Evolutionary conservation across 2,329 filamentous ascomycete species (phyloP).

Genomic region (Beauveria sp.): DNA sequence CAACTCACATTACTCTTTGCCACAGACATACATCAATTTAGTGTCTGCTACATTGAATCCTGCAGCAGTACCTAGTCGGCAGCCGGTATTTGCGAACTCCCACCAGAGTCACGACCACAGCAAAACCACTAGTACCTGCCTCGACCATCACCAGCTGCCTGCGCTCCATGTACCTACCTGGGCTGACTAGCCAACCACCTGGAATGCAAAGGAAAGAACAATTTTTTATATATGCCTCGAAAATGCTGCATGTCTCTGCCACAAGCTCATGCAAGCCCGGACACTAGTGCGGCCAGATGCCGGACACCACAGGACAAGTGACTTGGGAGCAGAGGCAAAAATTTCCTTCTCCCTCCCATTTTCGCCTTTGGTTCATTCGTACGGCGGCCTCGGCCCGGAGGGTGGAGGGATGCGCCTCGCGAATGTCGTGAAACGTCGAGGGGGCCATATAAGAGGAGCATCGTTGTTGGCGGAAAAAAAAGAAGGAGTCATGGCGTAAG

Average conservation of each 20-base stretch:
- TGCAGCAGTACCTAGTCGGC: no score
- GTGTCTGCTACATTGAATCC: neutral
- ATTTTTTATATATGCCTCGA: neutral
- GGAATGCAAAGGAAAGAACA: neutral
- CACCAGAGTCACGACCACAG: no score
- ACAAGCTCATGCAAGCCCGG: conserved; percentile 4
- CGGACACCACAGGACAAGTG: neutral
- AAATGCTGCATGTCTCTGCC: conserved; percentile 6
- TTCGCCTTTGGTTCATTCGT: neutral
- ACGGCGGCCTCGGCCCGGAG: neutral
- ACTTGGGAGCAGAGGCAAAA: no score
- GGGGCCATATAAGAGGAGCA: neutral
- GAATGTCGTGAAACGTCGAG: conserved; percentile 1
- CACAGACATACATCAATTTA: neutral
- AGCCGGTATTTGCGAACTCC: no score
- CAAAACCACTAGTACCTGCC: neutral
- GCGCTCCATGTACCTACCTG: neutral
- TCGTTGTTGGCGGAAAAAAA: neutral
- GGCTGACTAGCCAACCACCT: neutral
- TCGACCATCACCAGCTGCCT: neutral
- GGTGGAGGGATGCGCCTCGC: neutral
- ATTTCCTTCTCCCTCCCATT: neutral
- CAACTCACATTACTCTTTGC: neutral
- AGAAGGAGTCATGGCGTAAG: neutral
- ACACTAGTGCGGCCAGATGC: conserved; percentile 8